Evolutionary conservation across 2,329 filamentous ascomycete genomes (phyloP), one percentile per base, ranked within the genome.

Genomic region (Ramularia endophylla): DNA sequence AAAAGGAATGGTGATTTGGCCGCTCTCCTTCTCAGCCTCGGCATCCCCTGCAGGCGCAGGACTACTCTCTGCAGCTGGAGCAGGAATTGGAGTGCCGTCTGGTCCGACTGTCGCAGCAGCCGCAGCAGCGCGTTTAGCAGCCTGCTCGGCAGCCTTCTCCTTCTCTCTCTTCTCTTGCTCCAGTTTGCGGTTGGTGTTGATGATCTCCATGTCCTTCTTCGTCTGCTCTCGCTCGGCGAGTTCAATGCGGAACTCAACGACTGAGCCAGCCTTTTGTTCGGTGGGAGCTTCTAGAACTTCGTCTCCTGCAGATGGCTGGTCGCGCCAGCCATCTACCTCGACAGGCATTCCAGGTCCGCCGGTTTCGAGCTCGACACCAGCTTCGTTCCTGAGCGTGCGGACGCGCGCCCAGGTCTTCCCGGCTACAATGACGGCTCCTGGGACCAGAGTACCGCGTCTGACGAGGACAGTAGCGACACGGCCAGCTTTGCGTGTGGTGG

Each of bases 271-370:
- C 48, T 77, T 82, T 45, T 80, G 76, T 65, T 97, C 89, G 52
- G 81, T 80, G 0, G 77, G 71, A 1, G 89, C 87, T 66, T 97
- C 85, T 1, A 98, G 72, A 7, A 94, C 83, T 67, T 87, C 80
- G 55, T 94, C 86, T 36, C 94, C 94, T 1, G 92, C 90, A 17
- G 77, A 74, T 1, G 92, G 90, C 51, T 87, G 82, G 27, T 87
- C 85, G 54, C 82, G 81, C 92, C 92, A 98, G n/a, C 92, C 92
- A 48, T 95, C 80, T 15, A 98, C 79, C 64, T 97, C 87, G 3
- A 95, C 85, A 0, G 94, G 88, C 19, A 83, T 92, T 27, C 92
- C 92, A 0, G 92, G 94, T 0, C 81, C 79, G 11, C 87, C 89
- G 63, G 87, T 81, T 1, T 70, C 54, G 12, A 97, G 69, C 9